Percentiles rank a stretch among this genome's conserved stretches.
phyloP scores from a whole-genome alignment of 768 basidiomycete species.

The Rhodotorula kratochvilovae region DNA sequence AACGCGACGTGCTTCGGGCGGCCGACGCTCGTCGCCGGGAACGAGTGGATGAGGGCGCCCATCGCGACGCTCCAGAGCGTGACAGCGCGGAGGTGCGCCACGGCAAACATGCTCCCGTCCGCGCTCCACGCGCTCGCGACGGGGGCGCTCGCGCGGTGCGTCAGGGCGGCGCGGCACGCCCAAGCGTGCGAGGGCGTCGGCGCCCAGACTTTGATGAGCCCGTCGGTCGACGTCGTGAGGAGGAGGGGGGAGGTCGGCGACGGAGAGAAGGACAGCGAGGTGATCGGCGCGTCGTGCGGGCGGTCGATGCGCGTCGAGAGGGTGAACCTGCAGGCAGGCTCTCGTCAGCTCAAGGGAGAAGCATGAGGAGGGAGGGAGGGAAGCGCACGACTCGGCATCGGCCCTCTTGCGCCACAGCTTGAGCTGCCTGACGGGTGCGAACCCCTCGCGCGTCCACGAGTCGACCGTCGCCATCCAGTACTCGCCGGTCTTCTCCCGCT shows the following conservation, averaged over 20 bases:
- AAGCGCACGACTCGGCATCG: slow-evolving; percentile 10
- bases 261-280: slow-evolving; percentile 67
- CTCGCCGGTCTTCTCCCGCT: slow-evolving; percentile 39
- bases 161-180: slow-evolving; percentile 69
- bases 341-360: background rate
- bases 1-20: slow-evolving; percentile 53
- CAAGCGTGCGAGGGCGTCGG: slow-evolving; percentile 54
- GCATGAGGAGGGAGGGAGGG: too few species aligned
- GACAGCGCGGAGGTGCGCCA: slow-evolving; percentile 63
- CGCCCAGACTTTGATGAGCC: slow-evolving; percentile 75
- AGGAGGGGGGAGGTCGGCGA: slow-evolving; percentile 52
- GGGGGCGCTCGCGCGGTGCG: slow-evolving; percentile 55
- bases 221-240: slow-evolving; percentile 71
- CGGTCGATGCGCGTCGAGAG: slow-evolving; percentile 85
- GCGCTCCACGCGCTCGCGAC: slow-evolving; percentile 68
- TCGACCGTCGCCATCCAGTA: slow-evolving; percentile 93
- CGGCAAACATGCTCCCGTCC: slow-evolving; percentile 78
- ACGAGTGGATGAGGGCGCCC: slow-evolving; percentile 57
- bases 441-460: slow-evolving; percentile 63
- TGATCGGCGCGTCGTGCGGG: slow-evolving; percentile 70
- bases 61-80: slow-evolving; percentile 65
- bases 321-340: slow-evolving; percentile 43
- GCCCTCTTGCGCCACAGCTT: slow-evolving; percentile 85
- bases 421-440: slow-evolving; percentile 67
- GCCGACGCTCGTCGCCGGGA: slow-evolving; percentile 52